Evolutionary conservation across 2,329 filamentous ascomycete genomes (phyloP), one percentile per base, ranked within the genome.

Genomic region (Graphilbum fragrans): DNA sequence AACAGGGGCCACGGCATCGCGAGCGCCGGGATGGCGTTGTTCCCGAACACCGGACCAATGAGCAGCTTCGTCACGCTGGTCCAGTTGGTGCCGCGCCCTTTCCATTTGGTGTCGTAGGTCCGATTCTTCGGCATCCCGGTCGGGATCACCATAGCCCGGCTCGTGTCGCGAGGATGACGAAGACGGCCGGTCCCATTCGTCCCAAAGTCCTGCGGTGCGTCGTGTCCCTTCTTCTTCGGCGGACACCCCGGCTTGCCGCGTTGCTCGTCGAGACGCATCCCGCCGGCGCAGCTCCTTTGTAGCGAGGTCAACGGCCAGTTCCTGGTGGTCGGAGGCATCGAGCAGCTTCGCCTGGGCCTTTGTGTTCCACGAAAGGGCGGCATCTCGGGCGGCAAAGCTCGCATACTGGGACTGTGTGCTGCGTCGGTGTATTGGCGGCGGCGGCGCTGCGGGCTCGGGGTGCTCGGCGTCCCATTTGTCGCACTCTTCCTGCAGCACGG

Each of bases 301-400:
- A 1, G 86, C 86, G 23, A 93, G 59, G 48, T 81, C 74, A 7
- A 93, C 78, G 1, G 86, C 87, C 36, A 93, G 62, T 11, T 88
- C 80, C 47, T 78, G 73, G 47, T 93, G 69, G 43, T 86, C 76
- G 1, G 70, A 71, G 1, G 82, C 82, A 52, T 84, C 77, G 14
- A 93, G 61, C 1, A 84, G 69, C 48, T 70, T 72, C 1, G 69
- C 65, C 11, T 67, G 56, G 2, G 58, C 51, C 5, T 51, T 46
- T n/a, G 55, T 47, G 37, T 53, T 59, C 58, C 58, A 62, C 4
- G 63, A 63, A 12, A 85, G 58, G 2, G 73, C 79, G 0, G 78
- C 77, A 45, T 86, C 81, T 34, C 65, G 66, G 2, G 69, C 63
- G 1, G 74, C 70, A 49, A 67, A 67, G 19, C 62, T 58, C 49